Percentiles rank a stretch among this genome's conserved stretches.
phyloP scores from a whole-genome alignment of 2,329 filamentous ascomycete genomes.

The Alternaria triticina region DNA sequence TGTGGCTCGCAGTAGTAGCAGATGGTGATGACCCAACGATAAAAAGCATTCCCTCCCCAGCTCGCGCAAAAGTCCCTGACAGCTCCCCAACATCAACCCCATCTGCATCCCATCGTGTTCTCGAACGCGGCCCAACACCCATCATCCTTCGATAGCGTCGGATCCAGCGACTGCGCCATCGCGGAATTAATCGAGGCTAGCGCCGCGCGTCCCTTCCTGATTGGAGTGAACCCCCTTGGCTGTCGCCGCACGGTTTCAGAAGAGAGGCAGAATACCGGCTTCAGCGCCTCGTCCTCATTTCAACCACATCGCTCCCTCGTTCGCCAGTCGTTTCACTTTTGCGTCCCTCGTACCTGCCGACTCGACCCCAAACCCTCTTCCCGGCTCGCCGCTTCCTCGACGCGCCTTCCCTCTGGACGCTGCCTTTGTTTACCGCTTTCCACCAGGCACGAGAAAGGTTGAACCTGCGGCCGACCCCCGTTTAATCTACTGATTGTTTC shows the following conservation, averaged over 20 bases:
- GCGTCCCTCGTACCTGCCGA: conserved; percentile 19
- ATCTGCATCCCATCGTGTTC: conserved; percentile 15
- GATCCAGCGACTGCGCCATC: conserved; percentile 16
- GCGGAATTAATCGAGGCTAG: conserved; percentile 15
- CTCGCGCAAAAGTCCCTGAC: neutral
- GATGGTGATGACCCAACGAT: neutral
- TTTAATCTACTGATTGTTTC: conserved; percentile 32
- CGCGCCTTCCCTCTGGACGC: conserved; percentile 6
- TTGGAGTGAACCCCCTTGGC: conserved; percentile 32
- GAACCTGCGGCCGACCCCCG: conserved; percentile 40
- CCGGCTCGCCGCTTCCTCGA: neutral
- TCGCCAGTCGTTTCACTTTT: conserved; percentile 46
- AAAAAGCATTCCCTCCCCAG: neutral
- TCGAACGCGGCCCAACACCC: conserved; percentile 28
- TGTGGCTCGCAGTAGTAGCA: conserved; percentile 5
- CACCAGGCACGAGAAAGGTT: conserved; percentile 43
- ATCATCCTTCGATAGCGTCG: conserved; percentile 25
- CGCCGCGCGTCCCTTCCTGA: conserved; percentile 37
- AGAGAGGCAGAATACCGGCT: conserved; percentile 31
- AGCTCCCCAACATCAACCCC: neutral
- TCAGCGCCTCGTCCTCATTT: conserved; percentile 20
- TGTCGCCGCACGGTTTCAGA: conserved; percentile 35
- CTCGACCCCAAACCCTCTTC: neutral
- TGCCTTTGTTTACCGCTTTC: conserved; percentile 19
- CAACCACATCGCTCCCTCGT: conserved; percentile 27